Evolutionary conservation across 1,284 basidiomycete genomes (phyloP).

Genomic region (Sanghuangporus baumii): DNA sequence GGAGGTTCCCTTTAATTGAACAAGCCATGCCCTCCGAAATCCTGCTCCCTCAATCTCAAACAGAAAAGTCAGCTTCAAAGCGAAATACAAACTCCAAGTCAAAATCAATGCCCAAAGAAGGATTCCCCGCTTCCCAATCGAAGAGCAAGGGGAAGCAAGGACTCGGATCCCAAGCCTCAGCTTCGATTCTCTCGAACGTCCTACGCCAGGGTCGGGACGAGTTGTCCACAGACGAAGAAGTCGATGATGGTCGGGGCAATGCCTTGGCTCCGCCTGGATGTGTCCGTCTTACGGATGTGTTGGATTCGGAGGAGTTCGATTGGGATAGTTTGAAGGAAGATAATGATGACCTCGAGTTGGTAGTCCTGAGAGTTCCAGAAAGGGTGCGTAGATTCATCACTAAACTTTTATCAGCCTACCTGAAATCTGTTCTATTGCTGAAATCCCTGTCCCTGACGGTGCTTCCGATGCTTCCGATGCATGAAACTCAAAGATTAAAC

Average conservation of each 20-base stretch:
- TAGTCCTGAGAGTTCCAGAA: slow-evolving; percentile 63
- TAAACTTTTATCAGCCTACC: too few species aligned
- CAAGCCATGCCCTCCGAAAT: background rate
- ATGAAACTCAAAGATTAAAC: slow-evolving; percentile 45
- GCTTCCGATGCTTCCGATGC: background rate
- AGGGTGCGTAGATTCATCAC: slow-evolving; percentile 39
- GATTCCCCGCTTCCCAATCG: background rate
- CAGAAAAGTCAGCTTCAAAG: background rate
- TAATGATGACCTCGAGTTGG: slow-evolving; percentile 57
- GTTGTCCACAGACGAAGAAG: background rate
- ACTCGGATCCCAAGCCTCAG: background rate
- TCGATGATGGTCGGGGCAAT: background rate
- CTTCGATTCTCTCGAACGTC: background rate
- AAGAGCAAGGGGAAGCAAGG: background rate
- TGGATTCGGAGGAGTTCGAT: slow-evolving; percentile 52
- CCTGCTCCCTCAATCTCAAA: background rate
- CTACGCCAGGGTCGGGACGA: background rate
- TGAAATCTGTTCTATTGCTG: background rate
- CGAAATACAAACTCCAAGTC: background rate
- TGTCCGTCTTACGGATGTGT: slow-evolving; percentile 21
- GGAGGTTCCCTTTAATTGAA: background rate
- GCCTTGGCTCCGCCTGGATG: background rate
- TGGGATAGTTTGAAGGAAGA: slow-evolving; percentile 51
- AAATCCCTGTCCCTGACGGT: background rate
- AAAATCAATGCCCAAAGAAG: background rate